These are phyloP conservation scores for Neurospora sp. DNA, from an alignment of 495 filamentous ascomycete genomes.

Conservation along the genomic window DNA sequence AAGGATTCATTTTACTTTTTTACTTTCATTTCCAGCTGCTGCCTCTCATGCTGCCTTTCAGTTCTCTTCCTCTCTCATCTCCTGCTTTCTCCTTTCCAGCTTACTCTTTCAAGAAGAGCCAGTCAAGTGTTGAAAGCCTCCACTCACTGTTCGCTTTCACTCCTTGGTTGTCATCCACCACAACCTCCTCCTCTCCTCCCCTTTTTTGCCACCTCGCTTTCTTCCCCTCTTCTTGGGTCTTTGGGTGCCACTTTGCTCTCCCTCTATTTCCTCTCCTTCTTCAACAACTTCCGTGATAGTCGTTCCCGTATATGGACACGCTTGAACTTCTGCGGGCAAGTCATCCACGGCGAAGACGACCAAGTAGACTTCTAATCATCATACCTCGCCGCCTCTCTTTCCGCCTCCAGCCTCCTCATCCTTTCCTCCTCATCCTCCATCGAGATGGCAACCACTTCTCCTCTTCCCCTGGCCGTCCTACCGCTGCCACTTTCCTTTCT, in stretches of 20 bases:
- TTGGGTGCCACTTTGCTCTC: neutral
- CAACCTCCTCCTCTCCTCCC: neutral
- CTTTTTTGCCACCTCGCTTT: neutral
- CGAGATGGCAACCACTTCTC: slow-evolving; percentile 30
- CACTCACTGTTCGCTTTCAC: neutral
- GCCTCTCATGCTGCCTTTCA: neutral
- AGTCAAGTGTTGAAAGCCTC: neutral
- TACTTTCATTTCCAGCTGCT: neutral
- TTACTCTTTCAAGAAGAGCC: neutral
- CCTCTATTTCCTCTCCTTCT: neutral
- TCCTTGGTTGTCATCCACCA: neutral
- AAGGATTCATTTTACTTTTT: neutral
- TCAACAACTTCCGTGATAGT: neutral
- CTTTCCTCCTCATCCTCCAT: slow-evolving; percentile 34
- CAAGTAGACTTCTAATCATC: slow-evolving; percentile 13
- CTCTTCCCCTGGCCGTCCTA: slow-evolving; percentile 29
- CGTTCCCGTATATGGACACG: no score
- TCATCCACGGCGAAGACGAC: neutral
- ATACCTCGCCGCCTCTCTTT: slow-evolving; percentile 35
- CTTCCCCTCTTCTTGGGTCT: neutral
- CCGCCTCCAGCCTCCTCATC: slow-evolving; percentile 41
- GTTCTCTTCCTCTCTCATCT: neutral
- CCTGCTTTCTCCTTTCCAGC: no score
- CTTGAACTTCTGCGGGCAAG: no score
- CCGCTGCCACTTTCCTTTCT: slow-evolving; percentile 16